Percentiles rank a stretch among this genome's conserved stretches.
phyloP scores from a whole-genome alignment of 2,329 filamentous ascomycete genomes.

The Dactylellina cionopaga region DNA sequence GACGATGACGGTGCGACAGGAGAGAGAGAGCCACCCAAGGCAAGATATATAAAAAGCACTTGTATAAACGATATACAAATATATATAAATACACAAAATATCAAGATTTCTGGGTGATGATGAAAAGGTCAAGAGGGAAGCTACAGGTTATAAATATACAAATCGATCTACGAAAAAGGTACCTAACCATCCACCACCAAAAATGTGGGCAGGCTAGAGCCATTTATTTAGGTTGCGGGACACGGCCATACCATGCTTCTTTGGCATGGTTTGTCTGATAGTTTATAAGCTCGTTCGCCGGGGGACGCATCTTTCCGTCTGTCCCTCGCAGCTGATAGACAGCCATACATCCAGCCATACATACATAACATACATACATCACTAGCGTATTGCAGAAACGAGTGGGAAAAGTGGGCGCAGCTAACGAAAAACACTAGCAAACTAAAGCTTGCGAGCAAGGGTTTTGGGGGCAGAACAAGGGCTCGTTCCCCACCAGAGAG shows the following conservation, averaged over 20 bases:
- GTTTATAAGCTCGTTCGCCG: conserved; percentile 34
- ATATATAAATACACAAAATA: too few relatives aligned
- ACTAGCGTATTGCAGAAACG: conserved; percentile 7
- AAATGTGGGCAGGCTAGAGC: conserved; percentile 29
- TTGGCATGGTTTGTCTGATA: too few relatives aligned
- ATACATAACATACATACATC: too few relatives aligned
- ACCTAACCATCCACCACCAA: conserved; percentile 18
- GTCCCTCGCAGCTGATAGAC: conserved; percentile 52
- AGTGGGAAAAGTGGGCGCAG: conserved; percentile 25
- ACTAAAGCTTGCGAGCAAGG: conserved; percentile 29
- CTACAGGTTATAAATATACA: too few relatives aligned
- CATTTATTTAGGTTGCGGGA: conserved; percentile 29
- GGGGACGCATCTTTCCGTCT: conserved; percentile 38
- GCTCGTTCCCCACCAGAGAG: conserved; percentile 14
- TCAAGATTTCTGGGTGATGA: too few relatives aligned
- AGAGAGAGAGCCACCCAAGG: background rate
- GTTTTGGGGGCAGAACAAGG: conserved; percentile 5
- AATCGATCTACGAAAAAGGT: conserved; percentile 10
- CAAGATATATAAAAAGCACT: background rate
- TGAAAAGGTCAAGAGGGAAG: too few relatives aligned
- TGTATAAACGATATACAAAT: background rate
- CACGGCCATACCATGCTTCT: conserved; percentile 15
- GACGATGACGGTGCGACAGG: background rate
- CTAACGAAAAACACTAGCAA: conserved; percentile 14
- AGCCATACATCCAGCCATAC: conserved; percentile 31